A percentile compares a stretch with the other conserved stretches of the same genome.
Conservation (phyloP, 495 filamentous ascomycete species). For the Hypoxylon fragiforme region DNA sequence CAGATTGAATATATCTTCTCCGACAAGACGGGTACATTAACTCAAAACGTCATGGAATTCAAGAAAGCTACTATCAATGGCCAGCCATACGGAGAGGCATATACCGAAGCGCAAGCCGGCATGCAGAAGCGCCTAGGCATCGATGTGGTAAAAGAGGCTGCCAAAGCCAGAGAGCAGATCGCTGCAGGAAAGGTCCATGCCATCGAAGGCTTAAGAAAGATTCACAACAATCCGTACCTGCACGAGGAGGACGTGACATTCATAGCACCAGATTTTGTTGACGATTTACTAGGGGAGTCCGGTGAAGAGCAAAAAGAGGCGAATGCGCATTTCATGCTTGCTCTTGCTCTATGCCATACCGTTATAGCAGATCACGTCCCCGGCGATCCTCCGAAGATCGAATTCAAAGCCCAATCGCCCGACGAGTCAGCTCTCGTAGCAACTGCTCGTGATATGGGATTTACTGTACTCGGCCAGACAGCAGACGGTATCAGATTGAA, state of each 20-base stretch:
- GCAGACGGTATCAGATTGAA: constrained; percentile 81
- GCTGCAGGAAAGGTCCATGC: constrained; percentile 73
- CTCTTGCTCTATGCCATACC: constrained; percentile 91
- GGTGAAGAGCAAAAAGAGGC: constrained; percentile 76
- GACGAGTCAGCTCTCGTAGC: constrained; percentile 95
- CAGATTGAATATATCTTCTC: constrained; percentile 99
- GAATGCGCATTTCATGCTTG: constrained; percentile 90
- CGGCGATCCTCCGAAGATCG: constrained; percentile 84
- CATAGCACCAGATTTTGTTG: constrained; percentile 83
- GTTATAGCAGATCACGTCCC: constrained; percentile 90
- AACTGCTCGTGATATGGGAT: constrained; percentile 93
- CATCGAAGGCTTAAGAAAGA: constrained; percentile 68
- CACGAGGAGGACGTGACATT: constrained; percentile 90
- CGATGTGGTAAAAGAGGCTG: constrained; percentile 78
- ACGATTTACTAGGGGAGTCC: constrained; percentile 74
- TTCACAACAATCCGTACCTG: constrained; percentile 90
- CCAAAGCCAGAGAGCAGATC: constrained; percentile 75
- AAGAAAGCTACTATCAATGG: constrained; percentile 97
- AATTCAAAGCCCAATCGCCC: constrained; percentile 96
- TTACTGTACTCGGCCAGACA: constrained; percentile 85
- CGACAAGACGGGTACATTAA: constrained; percentile 97
- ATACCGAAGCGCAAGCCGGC: constrained; percentile 93
- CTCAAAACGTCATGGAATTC: constrained; percentile 99
- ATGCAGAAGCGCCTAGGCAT: constrained; percentile 90
- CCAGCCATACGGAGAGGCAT: constrained; percentile 92